A percentile compares a stretch with the other conserved stretches of the same genome.
phyloP scores from a whole-genome alignment of 2,329 filamentous ascomycete genomes.

The Fusarium nurragi region DNA sequence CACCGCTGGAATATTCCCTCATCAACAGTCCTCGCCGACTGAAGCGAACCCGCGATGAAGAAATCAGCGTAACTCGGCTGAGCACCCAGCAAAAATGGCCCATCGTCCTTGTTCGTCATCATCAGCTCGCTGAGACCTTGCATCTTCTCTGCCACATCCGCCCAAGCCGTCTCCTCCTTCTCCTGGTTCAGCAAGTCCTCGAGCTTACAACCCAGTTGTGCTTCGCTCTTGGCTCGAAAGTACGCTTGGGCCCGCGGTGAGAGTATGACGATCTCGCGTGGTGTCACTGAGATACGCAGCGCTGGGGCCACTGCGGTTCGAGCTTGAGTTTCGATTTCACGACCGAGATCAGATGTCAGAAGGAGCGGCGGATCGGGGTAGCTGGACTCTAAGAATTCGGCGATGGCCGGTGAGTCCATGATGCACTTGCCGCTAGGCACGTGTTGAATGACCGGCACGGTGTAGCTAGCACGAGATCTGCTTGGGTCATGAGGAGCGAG shows the following conservation, averaged over 20 bases:
- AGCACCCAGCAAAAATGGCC: background rate
- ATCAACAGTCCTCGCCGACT: conserved; percentile 9
- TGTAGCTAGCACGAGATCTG: background rate
- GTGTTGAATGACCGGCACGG: conserved; percentile 11
- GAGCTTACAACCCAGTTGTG: background rate
- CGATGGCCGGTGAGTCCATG: conserved; percentile 11
- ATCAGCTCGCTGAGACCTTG: background rate
- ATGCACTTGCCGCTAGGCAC: background rate
- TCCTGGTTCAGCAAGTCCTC: background rate
- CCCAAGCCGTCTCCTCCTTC: conserved; percentile 3
- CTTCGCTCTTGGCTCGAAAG: conserved; percentile 6
- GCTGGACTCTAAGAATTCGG: conserved; percentile 1
- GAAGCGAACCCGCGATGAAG: conserved; percentile 14
- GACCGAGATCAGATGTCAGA: background rate
- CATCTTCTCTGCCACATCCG: background rate
- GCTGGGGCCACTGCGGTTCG: background rate
- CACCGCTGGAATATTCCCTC: conserved; percentile 3
- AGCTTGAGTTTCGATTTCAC: background rate
- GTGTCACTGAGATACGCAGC: background rate
- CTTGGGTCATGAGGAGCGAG: background rate
- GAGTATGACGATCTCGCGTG: conserved; percentile 11
- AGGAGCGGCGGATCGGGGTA: background rate
- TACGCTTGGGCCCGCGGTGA: conserved; percentile 13
- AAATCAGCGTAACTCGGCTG: conserved; percentile 17
- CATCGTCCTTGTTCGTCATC: background rate